Percentiles rank a stretch among this genome's conserved stretches.
Conservation (phyloP, 2,329 filamentous ascomycete species). For the Alternaria novae-zelandiae region DNA sequence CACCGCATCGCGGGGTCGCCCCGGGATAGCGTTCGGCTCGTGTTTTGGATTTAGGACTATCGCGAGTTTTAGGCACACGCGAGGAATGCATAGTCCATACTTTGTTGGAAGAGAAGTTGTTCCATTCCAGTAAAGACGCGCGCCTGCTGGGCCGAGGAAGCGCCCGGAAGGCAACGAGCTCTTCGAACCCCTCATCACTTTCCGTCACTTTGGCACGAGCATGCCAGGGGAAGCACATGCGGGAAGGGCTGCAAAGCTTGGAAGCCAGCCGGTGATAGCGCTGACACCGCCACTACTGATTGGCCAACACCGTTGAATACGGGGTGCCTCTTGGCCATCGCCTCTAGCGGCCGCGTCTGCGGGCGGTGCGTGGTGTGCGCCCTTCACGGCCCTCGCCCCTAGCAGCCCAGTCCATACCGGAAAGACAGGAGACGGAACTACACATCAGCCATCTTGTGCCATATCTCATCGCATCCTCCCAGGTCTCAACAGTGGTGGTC, state of each 20-base stretch:
- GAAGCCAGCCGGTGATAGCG: conserved; percentile 2
- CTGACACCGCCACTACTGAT: background rate
- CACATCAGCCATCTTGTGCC: background rate
- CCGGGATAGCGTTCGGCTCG: background rate
- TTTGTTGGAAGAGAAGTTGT: background rate
- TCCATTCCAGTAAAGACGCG: background rate
- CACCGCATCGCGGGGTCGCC: background rate
- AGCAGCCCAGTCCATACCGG: background rate
- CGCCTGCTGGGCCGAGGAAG: background rate
- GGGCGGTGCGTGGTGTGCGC: conserved; percentile 6
- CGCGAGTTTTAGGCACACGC: background rate
- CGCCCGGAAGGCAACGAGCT: background rate
- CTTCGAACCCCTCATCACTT: background rate
- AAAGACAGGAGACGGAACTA: background rate
- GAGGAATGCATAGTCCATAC: background rate
- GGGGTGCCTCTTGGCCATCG: conserved; percentile 14
- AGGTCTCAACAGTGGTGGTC: conserved; percentile 8
- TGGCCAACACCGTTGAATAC: conserved; percentile 14
- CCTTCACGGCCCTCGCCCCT: background rate
- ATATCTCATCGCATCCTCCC: background rate
- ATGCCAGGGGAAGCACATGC: background rate
- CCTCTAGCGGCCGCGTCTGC: conserved; percentile 7
- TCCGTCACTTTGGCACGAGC: background rate
- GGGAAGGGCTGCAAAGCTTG: conserved; percentile 9
- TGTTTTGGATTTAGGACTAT: background rate